Evolutionary conservation across 139 green algal species (phyloP).

Genomic region (Chlorella ohadii): DNA sequence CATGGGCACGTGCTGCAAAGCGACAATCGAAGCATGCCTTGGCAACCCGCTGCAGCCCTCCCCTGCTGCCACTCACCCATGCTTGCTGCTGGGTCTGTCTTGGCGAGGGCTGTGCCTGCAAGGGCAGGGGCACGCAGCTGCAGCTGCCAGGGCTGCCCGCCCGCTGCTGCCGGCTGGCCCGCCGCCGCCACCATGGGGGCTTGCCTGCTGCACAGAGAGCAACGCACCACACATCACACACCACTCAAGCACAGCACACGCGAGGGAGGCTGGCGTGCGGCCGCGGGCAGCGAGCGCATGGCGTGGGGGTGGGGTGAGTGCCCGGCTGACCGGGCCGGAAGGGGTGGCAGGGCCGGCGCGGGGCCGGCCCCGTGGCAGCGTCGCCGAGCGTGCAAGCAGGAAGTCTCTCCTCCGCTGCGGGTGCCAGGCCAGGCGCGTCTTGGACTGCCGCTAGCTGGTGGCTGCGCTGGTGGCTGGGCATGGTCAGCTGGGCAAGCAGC

Average conservation of each 20-base stretch:
- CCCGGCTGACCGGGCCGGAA: too few species aligned
- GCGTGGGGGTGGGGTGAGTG: not conserved
- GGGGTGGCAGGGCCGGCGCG: too few species aligned
- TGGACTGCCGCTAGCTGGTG: not conserved
- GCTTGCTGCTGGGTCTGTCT: not conserved
- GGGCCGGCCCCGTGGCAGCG: too few species aligned
- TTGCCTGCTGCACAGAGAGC: not conserved
- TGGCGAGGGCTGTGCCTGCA: not conserved
- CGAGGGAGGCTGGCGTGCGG: not conserved
- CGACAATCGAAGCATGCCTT: too few species aligned
- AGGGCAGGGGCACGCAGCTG: not conserved
- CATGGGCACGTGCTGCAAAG: too few species aligned
- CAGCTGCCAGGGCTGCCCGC: not conserved
- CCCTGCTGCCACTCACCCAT: not conserved
- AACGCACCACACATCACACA: not conserved
- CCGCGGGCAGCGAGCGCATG: not conserved
- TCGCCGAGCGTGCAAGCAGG: too few species aligned
- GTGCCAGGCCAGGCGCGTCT: conserved; percentile 16
- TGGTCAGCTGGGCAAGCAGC: not conserved
- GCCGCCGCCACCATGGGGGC: not conserved
- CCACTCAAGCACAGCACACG: not conserved
- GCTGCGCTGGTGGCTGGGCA: not conserved
- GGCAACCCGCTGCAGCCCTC: too few species aligned
- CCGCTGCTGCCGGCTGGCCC: not conserved
- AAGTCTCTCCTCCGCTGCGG: conserved; percentile 19